phyloP scores from a whole-genome alignment of 2,329 filamentous ascomycete genomes.

The Epichloe uncinata region DNA sequence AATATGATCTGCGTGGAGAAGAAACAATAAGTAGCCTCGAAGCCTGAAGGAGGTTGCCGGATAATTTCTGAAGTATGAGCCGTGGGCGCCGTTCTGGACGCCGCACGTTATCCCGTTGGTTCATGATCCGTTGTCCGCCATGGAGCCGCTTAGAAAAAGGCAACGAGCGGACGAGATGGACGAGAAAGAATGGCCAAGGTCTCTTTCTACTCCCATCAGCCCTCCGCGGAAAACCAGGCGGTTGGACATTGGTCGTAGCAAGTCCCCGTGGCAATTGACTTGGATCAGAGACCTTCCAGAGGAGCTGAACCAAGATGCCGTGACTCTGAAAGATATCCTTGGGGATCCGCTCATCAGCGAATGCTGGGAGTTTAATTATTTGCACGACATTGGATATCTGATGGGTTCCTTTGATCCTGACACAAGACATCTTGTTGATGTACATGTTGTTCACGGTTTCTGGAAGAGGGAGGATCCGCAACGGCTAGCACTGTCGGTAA shows the following conservation, averaged over 20 bases:
- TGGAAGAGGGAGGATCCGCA: slow-evolving; percentile 54
- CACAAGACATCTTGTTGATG: slow-evolving; percentile 31
- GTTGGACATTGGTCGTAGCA: slow-evolving; percentile 15
- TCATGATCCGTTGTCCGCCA: slow-evolving; percentile 6
- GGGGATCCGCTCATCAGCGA: slow-evolving; percentile 61
- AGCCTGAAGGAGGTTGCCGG: too few relatives aligned
- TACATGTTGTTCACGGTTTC: slow-evolving; percentile 48
- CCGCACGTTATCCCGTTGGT: not conserved
- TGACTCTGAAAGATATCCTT: slow-evolving; percentile 54
- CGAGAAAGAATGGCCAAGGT: slow-evolving; percentile 6
- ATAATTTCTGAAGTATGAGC: not conserved
- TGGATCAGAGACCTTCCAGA: slow-evolving; percentile 50
- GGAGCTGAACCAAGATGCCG: slow-evolving; percentile 48
- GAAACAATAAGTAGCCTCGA: too few relatives aligned
- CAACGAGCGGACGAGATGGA: slow-evolving; percentile 9
- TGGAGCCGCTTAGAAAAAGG: slow-evolving; percentile 22
- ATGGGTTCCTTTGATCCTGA: slow-evolving; percentile 41
- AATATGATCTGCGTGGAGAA: too few relatives aligned
- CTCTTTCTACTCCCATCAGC: slow-evolving; percentile 29
- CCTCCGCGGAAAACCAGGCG: slow-evolving; percentile 27
- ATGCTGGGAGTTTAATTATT: slow-evolving; percentile 58
- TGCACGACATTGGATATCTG: slow-evolving; percentile 47
- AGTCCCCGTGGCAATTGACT: slow-evolving; percentile 61
- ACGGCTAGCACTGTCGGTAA: slow-evolving; percentile 43
- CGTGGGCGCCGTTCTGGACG: not conserved